Evolutionary conservation across 2,329 filamentous ascomycete genomes (phyloP), one percentile per base, ranked within the genome.

Genomic region (Dendryphion nanum): DNA sequence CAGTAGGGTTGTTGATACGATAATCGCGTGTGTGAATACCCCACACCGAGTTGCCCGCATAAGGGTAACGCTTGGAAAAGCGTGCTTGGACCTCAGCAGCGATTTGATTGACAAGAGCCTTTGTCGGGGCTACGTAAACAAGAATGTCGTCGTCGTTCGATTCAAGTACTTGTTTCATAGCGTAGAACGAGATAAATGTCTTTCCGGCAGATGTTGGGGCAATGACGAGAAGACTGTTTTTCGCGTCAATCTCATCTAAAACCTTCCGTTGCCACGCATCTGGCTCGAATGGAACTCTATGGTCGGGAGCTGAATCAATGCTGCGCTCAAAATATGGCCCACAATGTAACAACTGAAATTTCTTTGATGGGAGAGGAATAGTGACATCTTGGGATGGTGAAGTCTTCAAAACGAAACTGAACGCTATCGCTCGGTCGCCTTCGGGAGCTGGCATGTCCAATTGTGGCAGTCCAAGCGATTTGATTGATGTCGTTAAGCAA

Each of bases 101-200:
- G 47, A 91, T 89, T 60, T 91, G 86, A 57, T 90, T 90, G 41
- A 90, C 85, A 8, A 91, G 70, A 3, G 87, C 85, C 56, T 91
- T 91, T 0, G 86, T 90, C 0, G 86, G 86, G 0, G 85, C 86
- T 5, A 91, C 83, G 48, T 90, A 91, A 0, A 90, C 82, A 5
- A 91, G 65, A 3, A 90, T 75, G 3, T 79, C 81, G 33, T 88
- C 79, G 42, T 90, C 78, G 44, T 78, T 79, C 4, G 75, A 74
- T 54, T 84, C 74, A 7, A 91, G 69, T 1, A 89, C 71, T 55
- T 86, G 82, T 53, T 85, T 83, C 83, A 90, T 91, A 2, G 86
- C 86, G 51, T 91, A 89, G 61, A 90, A 91, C 1, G 80, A 85
- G 41, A 90, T 90, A 60, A 90, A 91, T 0, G 86, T 91, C 62